Evolutionary conservation across 2,329 filamentous ascomycete species (phyloP).

Genomic region (Gnomoniopsis smithogilvyi): DNA sequence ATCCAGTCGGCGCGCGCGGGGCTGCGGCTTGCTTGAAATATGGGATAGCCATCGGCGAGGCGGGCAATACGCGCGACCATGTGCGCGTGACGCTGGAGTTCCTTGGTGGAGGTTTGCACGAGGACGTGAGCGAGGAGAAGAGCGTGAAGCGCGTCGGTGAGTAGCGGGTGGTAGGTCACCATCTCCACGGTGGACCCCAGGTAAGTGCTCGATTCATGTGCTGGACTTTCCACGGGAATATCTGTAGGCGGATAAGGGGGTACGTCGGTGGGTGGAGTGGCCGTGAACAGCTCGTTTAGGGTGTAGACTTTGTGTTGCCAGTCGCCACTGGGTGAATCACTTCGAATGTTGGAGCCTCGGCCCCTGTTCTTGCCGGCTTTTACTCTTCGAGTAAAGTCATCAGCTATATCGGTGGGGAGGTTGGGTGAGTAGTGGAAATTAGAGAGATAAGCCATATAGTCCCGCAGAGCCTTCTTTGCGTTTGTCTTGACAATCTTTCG

Average conservation of each 20-base stretch:
- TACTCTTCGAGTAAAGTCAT: constrained; percentile 55
- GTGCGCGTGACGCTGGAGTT: constrained; percentile 74
- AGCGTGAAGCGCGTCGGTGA: constrained; percentile 75
- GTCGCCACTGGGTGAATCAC: constrained; percentile 9
- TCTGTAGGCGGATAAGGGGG: constrained; percentile 61
- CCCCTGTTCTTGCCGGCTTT: constrained; percentile 51
- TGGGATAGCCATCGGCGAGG: constrained; percentile 74
- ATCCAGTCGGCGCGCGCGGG: constrained; percentile 78
- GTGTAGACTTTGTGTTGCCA: constrained; percentile 39
- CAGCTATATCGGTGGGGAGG: constrained; percentile 56
- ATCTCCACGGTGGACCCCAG: constrained; percentile 48
- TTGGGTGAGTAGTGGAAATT: constrained; percentile 78
- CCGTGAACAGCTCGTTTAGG: constrained; percentile 65
- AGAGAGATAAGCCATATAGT: constrained; percentile 70
- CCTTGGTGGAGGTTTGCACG: constrained; percentile 72
- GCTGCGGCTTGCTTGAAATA: constrained; percentile 71
- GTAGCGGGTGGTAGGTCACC: constrained; percentile 76
- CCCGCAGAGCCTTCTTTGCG: constrained; percentile 72
- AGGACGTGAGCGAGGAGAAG: constrained; percentile 77
- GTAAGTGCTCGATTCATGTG: constrained; percentile 24
- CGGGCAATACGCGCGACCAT: constrained; percentile 75
- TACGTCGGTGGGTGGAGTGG: constrained; percentile 62
- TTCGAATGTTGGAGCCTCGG: constrained; percentile 26
- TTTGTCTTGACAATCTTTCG: constrained; percentile 69
- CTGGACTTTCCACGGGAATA: constrained; percentile 28